Evolutionary conservation across 305 asterid genomes (phyloP).

Genomic region (Fraxinus velutina): DNA sequence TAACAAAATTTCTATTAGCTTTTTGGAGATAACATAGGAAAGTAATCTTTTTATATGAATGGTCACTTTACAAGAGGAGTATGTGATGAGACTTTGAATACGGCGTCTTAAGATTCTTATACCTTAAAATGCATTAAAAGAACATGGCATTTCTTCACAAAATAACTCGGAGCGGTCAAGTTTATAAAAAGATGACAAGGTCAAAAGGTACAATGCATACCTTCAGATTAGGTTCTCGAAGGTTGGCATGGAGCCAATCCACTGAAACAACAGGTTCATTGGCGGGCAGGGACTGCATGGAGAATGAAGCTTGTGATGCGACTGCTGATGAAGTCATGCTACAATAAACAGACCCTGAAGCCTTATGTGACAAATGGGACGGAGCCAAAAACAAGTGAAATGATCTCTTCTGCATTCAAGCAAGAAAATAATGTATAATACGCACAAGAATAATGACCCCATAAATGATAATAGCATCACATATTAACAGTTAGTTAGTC

Average conservation of each 20-base stretch:
- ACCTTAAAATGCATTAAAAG: not conserved
- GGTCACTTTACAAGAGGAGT: not conserved
- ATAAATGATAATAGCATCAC: not conserved
- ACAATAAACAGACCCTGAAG: constrained; percentile 26
- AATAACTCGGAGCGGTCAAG: not conserved
- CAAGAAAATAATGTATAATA: not conserved
- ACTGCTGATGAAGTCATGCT: constrained; percentile 57
- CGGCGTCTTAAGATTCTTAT: not conserved
- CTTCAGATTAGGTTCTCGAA: constrained; percentile 74
- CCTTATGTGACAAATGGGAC: constrained; percentile 35
- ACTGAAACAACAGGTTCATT: constrained; percentile 82
- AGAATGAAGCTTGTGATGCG: constrained; percentile 53
- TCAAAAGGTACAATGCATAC: constrained; percentile 26
- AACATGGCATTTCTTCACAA: not conserved
- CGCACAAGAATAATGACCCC: not conserved
- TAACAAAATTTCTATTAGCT: not conserved
- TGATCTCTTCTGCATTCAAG: constrained; percentile 50
- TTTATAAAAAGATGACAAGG: not conserved
- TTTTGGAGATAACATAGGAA: not conserved
- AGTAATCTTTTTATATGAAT: not conserved
- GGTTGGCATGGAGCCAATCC: constrained; percentile 82
- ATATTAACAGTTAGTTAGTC: not conserved
- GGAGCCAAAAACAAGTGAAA: constrained; percentile 36
- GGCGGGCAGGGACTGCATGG: constrained; percentile 45
- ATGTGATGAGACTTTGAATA: not conserved